Conservation (phyloP, 2,329 filamentous ascomycete genomes). For the Aureobasidium melanogenum region DNA sequence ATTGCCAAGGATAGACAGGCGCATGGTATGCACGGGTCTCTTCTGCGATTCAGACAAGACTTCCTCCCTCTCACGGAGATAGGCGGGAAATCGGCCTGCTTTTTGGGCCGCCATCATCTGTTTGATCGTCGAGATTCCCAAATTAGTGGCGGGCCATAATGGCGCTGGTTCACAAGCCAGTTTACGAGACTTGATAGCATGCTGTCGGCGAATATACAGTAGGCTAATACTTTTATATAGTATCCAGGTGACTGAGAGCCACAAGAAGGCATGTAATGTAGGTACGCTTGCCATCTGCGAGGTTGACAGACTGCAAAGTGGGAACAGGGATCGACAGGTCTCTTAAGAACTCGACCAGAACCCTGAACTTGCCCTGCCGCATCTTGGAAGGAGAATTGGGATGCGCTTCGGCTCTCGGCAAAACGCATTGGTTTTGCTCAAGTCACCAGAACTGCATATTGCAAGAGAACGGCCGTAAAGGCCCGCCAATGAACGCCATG, state of each 20-base stretch:
- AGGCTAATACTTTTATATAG: neutral
- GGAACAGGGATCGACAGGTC: constrained; percentile 5
- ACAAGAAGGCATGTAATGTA: neutral
- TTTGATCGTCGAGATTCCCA: constrained; percentile 22
- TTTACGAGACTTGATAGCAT: constrained; percentile 10
- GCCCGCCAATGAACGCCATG: constrained; percentile 10
- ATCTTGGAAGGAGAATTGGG: neutral
- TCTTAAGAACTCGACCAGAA: neutral
- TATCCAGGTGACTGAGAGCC: neutral
- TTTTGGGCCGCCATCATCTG: constrained; percentile 21
- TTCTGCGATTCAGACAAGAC: constrained; percentile 19
- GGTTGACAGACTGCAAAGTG: neutral
- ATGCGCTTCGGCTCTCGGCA: constrained; percentile 3
- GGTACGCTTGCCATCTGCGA: neutral
- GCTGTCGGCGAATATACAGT: constrained; percentile 1
- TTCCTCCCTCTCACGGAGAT: constrained; percentile 20
- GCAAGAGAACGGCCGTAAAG: constrained; percentile 1
- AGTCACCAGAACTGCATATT: neutral
- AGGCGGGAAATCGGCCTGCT: constrained; percentile 21
- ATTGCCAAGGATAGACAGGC: constrained; percentile 18
- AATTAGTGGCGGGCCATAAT: constrained; percentile 19
- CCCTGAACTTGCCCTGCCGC: neutral
- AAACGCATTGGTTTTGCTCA: neutral
- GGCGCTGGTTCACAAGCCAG: constrained; percentile 15
- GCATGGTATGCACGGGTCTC: constrained; percentile 22